Evolutionary conservation across 768 basidiomycete genomes (phyloP), one percentile per base, ranked within the genome.

Genomic region (Auricularia sp.): DNA sequence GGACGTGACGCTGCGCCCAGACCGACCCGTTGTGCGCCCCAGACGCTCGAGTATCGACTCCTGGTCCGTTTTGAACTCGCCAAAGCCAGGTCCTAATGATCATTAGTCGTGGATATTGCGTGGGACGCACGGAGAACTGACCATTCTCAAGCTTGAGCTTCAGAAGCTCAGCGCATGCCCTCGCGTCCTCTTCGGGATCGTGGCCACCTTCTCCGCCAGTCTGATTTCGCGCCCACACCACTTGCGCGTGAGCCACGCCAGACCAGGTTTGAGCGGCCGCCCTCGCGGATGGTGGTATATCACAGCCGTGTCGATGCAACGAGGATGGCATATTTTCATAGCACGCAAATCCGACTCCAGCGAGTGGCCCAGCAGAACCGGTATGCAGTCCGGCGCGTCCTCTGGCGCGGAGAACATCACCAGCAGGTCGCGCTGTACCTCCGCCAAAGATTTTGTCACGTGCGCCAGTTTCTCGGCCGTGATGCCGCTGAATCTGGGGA

Each of bases 231-330:
- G 83, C 11, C 83, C 84, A 64, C 92, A 87, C 93, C 93, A 98
- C 72, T 92, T 93, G 71, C 91, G 90, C 56, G 92, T 91, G 56
- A 99, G 84, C 93, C 93, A 98, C n/a, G 94, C 94, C 6, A 99
- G 82, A 1, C 91, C 93, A 0, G 96, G 93, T 76, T 98, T 98
- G 67, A 93, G 84, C 0, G 96, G 94, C 47, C 92, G 84, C 1
- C 96, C 94, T 21, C 93, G 87, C 0, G 96, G 93, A 75, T 99
- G 96, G 71, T 94, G 90, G 76, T 87, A 99, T 10, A 88, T 73
- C 3, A 99, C 71, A 0, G 93, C 90, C 1, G 96, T 98, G 72
- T 99, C 96, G 70, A 98, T 90, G 71, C 93, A 93, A 61, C 83
- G 77, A 0, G 93, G 86, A 70, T 98, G 94, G 67, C 86, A 84